A percentile compares a stretch with the other conserved stretches of the same genome.
Conservation (phyloP, 441 rosid genomes). For the Pelargonium australe region DNA sequence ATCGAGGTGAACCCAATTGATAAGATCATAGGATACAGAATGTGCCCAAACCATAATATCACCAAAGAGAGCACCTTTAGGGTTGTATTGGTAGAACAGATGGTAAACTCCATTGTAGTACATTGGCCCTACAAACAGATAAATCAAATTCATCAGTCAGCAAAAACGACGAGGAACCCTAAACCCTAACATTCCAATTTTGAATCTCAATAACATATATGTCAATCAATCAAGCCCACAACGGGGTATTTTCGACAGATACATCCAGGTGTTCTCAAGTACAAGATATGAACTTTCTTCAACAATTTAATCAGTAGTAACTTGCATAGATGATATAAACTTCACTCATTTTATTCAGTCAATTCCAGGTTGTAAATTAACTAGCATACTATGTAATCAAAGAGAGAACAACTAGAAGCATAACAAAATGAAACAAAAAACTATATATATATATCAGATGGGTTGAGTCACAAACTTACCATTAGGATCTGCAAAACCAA, state of each 20-base stretch:
- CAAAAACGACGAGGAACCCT: background rate
- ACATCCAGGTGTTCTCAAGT: background rate
- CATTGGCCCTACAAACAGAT: constrained; percentile 13
- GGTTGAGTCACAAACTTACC: constrained; percentile 1
- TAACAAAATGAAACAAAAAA: background rate
- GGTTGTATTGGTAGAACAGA: constrained; percentile 17
- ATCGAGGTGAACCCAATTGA: constrained; percentile 15
- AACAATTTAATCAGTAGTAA: background rate
- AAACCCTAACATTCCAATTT: background rate
- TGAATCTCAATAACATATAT: background rate
- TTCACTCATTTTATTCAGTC: background rate
- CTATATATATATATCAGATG: background rate
- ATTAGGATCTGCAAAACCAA: constrained; percentile 8
- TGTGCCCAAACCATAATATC: constrained; percentile 19
- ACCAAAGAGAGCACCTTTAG: constrained; percentile 13
- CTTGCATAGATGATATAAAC: background rate
- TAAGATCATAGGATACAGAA: constrained; percentile 15
- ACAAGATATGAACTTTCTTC: no score
- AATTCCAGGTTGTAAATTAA: background rate
- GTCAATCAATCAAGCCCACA: background rate
- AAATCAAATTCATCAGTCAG: background rate
- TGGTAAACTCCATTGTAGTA: constrained; percentile 17
- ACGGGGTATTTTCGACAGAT: background rate
- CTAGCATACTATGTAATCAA: background rate
- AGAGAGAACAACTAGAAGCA: background rate